Evolutionary conservation across 305 asterid genomes (phyloP).

Genomic region (Fraxinus velutina): DNA sequence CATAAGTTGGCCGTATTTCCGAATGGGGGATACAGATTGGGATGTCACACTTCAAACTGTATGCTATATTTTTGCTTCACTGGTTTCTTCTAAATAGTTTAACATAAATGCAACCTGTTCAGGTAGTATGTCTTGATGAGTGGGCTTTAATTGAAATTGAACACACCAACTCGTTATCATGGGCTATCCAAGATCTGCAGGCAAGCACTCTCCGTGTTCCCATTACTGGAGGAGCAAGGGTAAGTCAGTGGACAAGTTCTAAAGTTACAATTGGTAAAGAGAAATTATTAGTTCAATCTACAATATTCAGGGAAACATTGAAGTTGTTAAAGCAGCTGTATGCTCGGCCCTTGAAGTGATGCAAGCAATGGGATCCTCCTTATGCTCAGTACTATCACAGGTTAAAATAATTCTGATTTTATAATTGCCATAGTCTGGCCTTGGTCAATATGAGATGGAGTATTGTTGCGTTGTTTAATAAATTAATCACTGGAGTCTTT

Average conservation of each 20-base stretch:
- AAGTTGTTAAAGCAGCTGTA: conserved; percentile 61
- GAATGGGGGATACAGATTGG: background rate
- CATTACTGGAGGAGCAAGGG: conserved; percentile 72
- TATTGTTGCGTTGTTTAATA: background rate
- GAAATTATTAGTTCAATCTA: conserved; percentile 13
- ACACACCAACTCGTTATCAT: conserved; percentile 58
- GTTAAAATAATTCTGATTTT: conserved; percentile 35
- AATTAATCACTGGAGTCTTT: conserved; percentile 1
- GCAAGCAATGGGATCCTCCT: conserved; percentile 79
- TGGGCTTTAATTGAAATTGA: conserved; percentile 77
- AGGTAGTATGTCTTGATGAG: conserved; percentile 61
- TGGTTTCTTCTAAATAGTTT: conserved; percentile 6
- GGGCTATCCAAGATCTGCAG: conserved; percentile 64
- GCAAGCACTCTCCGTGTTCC: conserved; percentile 83
- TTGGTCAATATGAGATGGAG: background rate
- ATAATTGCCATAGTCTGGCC: background rate
- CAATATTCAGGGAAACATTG: conserved; percentile 57
- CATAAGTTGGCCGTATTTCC: background rate
- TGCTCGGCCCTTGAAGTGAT: conserved; percentile 75
- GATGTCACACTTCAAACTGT: background rate
- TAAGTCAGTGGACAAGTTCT: conserved; percentile 35
- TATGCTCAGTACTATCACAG: conserved; percentile 46
- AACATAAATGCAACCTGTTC: conserved; percentile 24
- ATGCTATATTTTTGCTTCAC: conserved; percentile 6
- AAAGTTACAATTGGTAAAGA: background rate